Evolutionary conservation across 2,329 filamentous ascomycete genomes (phyloP).

Genomic region (Teratosphaeria viscida): DNA sequence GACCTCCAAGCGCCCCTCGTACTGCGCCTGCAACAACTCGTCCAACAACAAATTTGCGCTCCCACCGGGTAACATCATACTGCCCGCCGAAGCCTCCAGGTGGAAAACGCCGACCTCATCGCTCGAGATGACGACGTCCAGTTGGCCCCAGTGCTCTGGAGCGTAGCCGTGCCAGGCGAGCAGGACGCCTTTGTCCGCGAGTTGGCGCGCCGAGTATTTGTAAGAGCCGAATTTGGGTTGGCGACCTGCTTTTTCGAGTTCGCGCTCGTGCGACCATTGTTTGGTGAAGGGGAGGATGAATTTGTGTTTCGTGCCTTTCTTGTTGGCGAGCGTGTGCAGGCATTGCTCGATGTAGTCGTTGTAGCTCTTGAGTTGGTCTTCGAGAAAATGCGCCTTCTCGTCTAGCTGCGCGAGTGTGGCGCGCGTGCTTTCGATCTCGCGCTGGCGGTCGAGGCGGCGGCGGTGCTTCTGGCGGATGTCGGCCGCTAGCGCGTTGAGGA

Average conservation of each 20-base stretch:
- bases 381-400: conserved; percentile 82
- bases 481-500: conserved; percentile 92
- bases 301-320: conserved; percentile 71
- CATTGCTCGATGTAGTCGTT: conserved; percentile 99
- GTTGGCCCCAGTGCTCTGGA: conserved; percentile 77
- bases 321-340: conserved; percentile 92
- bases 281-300: conserved; percentile 96
- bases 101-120: conserved; percentile 92
- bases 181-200: conserved; percentile 87
- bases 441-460: conserved; percentile 78
- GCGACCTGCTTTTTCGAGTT: conserved; percentile 82
- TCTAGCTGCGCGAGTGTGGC: conserved; percentile 65
- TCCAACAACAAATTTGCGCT: conserved; percentile 83
- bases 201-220: conserved; percentile 85
- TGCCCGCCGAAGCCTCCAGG: conserved; percentile 79
- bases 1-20: conserved; percentile 94
- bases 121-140: conserved; percentile 87
- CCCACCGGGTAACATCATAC: conserved; percentile 91
- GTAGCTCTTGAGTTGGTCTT: conserved; percentile 92
- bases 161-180: conserved; percentile 80
- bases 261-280: conserved; percentile 96
- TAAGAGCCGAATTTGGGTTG: conserved; percentile 96
- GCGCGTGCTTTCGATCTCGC: conserved; percentile 76
- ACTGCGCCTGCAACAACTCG: conserved; percentile 89
- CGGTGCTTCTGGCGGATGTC: conserved; percentile 97